Evolutionary conservation across 768 basidiomycete genomes (phyloP), one percentile per base, ranked within the genome.

Genomic region (Podaxis carcinomalis): DNA sequence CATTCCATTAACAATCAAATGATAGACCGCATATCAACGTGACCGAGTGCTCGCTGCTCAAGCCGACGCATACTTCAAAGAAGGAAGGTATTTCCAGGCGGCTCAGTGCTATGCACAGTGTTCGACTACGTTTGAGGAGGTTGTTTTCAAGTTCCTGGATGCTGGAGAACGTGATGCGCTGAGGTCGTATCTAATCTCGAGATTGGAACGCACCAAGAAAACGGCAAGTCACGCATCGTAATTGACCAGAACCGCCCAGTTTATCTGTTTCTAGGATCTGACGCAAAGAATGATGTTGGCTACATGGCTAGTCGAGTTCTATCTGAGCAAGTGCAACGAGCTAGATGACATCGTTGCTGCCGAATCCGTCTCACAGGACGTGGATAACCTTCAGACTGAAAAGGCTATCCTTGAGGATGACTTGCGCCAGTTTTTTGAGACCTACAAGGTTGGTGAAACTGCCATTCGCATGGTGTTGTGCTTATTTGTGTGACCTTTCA

Each of bases 281-380:
- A 95, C 93, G 0, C 95, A 98, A 71, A 83, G 97, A 42, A 95
- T 95, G 89, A 94, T 98, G 87, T 77, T 99, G 19, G 95, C 97
- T 16, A 98, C 95, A 0, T 99, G 97, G 97, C 85, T 99, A 11
- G 89, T 97, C 32, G 97, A 99, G 73, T 93, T 98, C 65, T 98
- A 95, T 70, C 84, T 99, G 14, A 91, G 91, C 74, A 98, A 97
- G 77, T 94, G 92, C 72, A 96, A 97, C 68, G 93, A 96, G 63
- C 77, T 98, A 54, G 97, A 99, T 68, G 97, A 98, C 69, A 80
- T 95, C 16, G 86, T 95, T 27, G 94, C 93, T 0, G 92, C 95
- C 0, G 93, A 95, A 72, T 85, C 85, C 1, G 80, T 86, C 13
- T 85, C 89, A 10, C 86, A 87, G 55, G 92, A 96, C 64, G 88